These are phyloP conservation scores for Rosa lucieae DNA, from an alignment of 306 rosid species.

Conservation along the genomic window DNA sequence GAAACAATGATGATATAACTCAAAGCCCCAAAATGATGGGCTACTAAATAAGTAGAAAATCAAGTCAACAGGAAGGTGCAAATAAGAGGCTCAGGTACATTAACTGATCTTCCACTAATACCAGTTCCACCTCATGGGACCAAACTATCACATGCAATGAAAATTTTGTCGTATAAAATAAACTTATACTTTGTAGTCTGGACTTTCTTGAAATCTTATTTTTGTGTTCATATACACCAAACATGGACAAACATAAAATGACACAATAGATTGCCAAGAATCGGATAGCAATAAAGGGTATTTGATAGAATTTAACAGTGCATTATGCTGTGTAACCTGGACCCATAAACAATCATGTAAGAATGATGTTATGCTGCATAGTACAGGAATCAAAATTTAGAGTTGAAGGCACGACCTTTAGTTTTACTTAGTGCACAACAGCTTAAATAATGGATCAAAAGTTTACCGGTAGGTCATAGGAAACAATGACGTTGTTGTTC, in stretches of 20 bases:
- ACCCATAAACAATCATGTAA: background rate
- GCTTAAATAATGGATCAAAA: background rate
- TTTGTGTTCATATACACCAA: background rate
- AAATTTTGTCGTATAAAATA: background rate
- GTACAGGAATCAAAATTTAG: background rate
- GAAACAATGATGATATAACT: background rate
- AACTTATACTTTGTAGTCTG: background rate
- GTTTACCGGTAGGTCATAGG: constrained; percentile 79
- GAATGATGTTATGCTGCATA: background rate
- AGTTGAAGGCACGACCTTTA: background rate
- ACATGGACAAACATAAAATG: background rate
- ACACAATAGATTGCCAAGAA: background rate
- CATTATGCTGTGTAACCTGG: background rate
- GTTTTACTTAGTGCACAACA: background rate
- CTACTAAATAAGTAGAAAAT: background rate
- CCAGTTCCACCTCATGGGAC: background rate
- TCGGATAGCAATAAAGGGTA: background rate
- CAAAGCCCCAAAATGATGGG: background rate
- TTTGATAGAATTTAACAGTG: background rate
- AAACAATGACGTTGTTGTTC: constrained; percentile 57
- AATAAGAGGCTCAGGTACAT: background rate
- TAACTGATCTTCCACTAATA: background rate
- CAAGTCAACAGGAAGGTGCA: background rate
- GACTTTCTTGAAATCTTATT: background rate
- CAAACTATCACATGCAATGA: background rate